phyloP scores from a whole-genome alignment of 805 yeast genomes.

The Monosporozyma unispora region DNA sequence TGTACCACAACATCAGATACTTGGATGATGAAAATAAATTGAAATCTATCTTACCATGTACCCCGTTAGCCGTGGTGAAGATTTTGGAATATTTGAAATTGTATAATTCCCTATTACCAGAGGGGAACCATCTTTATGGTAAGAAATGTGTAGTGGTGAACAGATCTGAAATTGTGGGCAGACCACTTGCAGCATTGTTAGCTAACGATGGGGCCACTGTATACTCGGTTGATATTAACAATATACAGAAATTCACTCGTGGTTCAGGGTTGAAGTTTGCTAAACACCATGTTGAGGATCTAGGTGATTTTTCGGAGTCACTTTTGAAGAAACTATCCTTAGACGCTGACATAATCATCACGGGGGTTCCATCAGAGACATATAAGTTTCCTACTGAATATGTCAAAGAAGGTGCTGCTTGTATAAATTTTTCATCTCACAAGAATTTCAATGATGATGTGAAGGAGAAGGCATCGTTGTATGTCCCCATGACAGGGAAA shows the following conservation, averaged over 20 bases:
- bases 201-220: slow-evolving; percentile 98
- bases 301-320: slow-evolving; percentile 33
- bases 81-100: slow-evolving; percentile 83
- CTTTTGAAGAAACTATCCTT: slow-evolving; percentile 54
- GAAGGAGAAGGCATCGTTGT: slow-evolving; percentile 77
- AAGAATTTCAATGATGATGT: slow-evolving; percentile 81
- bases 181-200: slow-evolving; percentile 89
- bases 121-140: slow-evolving; percentile 90
- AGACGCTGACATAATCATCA: slow-evolving; percentile 82
- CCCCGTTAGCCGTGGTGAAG: slow-evolving; percentile 91
- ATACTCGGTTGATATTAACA: slow-evolving; percentile 80
- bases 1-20: slow-evolving; percentile 87
- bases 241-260: slow-evolving; percentile 84
- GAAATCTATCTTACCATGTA: slow-evolving; percentile 90
- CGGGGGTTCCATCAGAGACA: slow-evolving; percentile 82
- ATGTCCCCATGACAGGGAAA: slow-evolving; percentile 93
- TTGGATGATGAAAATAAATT: slow-evolving; percentile 66
- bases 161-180: slow-evolving; percentile 93
- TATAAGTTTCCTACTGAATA: slow-evolving; percentile 82
- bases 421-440: slow-evolving; percentile 80
- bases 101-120: slow-evolving; percentile 70
- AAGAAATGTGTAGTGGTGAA: slow-evolving; percentile 86
- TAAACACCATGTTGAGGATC: slow-evolving; percentile 72
- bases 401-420: slow-evolving; percentile 80
- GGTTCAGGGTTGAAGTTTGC: slow-evolving; percentile 80